Conservation (phyloP, 2,329 filamentous ascomycete species). For the Lecanoromycetidae sp. region DNA sequence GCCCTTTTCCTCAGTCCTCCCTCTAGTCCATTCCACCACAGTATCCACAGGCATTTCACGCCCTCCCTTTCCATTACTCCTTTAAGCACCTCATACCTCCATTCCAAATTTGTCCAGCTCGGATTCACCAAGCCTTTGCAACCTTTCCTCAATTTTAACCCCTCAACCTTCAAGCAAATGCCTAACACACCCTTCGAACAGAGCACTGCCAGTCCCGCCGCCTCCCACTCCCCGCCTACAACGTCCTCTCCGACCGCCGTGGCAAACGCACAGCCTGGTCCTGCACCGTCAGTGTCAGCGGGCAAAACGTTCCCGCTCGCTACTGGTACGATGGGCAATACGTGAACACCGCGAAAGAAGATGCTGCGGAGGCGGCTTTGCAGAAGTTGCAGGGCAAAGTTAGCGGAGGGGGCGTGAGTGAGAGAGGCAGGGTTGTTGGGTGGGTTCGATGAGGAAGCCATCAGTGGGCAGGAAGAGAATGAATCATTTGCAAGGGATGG, state of each 20-base stretch:
- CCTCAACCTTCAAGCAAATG: neutral
- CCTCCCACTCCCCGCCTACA: constrained; percentile 47
- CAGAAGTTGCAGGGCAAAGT: constrained; percentile 35
- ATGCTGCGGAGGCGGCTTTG: constrained; percentile 74
- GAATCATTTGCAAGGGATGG: neutral
- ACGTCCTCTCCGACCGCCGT: constrained; percentile 51
- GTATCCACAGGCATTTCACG: neutral
- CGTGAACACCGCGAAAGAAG: constrained; percentile 76
- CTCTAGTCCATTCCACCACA: too few relatives aligned
- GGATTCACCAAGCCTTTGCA: neutral
- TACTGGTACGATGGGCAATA: constrained; percentile 90
- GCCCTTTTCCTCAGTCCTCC: neutral
- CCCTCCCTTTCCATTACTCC: neutral
- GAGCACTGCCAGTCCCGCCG: constrained; percentile 47
- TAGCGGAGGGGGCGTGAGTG: constrained; percentile 1
- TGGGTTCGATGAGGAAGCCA: constrained; percentile 6
- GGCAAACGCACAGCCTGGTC: constrained; percentile 89
- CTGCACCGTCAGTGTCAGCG: constrained; percentile 58
- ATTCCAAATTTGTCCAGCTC: neutral
- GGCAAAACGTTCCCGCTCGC: constrained; percentile 54
- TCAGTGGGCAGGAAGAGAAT: neutral
- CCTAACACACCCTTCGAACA: constrained; percentile 25
- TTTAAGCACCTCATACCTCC: too few relatives aligned
- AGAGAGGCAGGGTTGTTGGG: constrained; percentile 3
- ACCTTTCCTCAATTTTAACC: neutral